phyloP scores from a whole-genome alignment of 169 alveolate genomes.

The Eimeria necatrix region DNA sequence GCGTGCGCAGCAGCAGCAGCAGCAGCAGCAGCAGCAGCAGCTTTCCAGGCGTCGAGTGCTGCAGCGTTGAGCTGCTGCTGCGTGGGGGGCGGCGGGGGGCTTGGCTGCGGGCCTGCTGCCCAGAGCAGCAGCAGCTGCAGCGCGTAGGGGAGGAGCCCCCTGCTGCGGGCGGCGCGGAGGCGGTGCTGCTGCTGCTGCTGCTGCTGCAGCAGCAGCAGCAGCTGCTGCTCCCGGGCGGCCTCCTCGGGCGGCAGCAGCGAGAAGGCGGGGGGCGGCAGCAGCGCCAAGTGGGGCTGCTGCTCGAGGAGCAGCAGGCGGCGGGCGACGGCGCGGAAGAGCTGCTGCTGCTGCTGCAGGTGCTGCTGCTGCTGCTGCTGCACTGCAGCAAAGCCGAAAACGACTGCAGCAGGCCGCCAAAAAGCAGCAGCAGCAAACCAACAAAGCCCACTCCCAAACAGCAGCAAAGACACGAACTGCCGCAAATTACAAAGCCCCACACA shows the following conservation, averaged over 20 bases:
- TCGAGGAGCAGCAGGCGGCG: neutral
- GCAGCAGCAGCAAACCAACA: neutral
- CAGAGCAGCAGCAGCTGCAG: neutral
- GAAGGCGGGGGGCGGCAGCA: neutral
- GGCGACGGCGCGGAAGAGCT: neutral
- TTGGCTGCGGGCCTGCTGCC: neutral
- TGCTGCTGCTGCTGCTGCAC: neutral
- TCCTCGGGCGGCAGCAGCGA: neutral
- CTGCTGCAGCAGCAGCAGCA: no score
- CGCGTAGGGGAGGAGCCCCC: neutral
- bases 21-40: neutral
- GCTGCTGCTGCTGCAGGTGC: neutral
- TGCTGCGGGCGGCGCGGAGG: neutral
- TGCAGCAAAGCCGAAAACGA: neutral
- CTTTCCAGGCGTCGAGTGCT: neutral
- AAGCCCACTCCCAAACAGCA: conserved; percentile 30
- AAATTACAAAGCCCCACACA: conserved; percentile 92
- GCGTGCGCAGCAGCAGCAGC: neutral
- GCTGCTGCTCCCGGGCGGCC: neutral
- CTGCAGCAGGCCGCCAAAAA: neutral
- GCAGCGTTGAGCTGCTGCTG: neutral
- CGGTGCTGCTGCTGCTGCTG: no score
- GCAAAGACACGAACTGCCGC: conserved; percentile 88
- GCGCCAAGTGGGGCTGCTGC: neutral
- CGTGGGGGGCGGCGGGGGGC: neutral